Conservation (phyloP, 768 basidiomycete species). For the Coprinopsis strossmayeri region DNA sequence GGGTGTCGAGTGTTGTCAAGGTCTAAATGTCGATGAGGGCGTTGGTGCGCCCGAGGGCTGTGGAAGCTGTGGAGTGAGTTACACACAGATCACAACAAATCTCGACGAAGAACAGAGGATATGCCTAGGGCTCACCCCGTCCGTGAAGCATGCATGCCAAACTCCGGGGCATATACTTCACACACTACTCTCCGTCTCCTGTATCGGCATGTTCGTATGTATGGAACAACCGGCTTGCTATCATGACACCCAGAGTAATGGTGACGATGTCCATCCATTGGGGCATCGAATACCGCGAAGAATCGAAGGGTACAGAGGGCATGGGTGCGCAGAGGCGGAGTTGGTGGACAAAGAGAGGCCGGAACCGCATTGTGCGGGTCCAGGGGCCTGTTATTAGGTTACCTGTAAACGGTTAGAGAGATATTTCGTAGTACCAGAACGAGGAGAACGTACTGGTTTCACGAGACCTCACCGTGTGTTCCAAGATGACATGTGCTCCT, state of each 20-base stretch:
- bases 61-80: conserved; percentile 73
- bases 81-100: too few species aligned
- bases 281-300: conserved; percentile 60
- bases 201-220: conserved; percentile 70
- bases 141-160: conserved; percentile 92
- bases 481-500: conserved; percentile 74
- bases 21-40: too few species aligned
- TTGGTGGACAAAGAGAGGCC: conserved; percentile 17
- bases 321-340: too few species aligned
- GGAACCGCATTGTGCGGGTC: conserved; percentile 84
- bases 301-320: conserved; percentile 28
- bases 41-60: too few species aligned
- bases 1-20: too few species aligned
- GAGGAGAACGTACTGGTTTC: conserved; percentile 48
- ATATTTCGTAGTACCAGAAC: neutral
- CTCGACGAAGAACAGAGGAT: too few species aligned
- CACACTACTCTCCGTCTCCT: conserved; percentile 84
- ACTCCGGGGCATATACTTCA: conserved; percentile 92
- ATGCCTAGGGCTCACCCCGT: conserved; percentile 73
- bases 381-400: conserved; percentile 81
- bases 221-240: conserved; percentile 86
- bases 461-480: conserved; percentile 66
- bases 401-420: conserved; percentile 26
- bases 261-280: conserved; percentile 80
- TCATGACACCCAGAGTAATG: conserved; percentile 80